phyloP scores from a whole-genome alignment of 345 rosid species.

The Populus nigra region DNA sequence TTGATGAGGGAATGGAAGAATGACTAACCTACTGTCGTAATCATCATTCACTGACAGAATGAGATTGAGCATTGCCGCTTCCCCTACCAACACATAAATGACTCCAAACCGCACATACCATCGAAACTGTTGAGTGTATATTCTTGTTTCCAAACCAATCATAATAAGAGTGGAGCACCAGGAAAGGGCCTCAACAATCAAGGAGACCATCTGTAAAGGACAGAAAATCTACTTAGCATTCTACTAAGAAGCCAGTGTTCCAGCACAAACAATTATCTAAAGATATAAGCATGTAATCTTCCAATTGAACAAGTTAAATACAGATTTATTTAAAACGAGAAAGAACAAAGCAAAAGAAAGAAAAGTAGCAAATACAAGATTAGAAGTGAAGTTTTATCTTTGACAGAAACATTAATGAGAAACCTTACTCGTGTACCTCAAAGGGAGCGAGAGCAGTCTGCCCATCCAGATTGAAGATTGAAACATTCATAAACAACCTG shows the following conservation, averaged over 20 bases:
- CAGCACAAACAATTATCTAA: too few species aligned
- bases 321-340: not conserved
- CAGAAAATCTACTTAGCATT: conserved; percentile 1
- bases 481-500: conserved; percentile 23
- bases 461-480: conserved; percentile 29
- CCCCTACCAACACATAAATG: conserved; percentile 28
- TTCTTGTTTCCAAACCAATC: conserved; percentile 29
- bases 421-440: conserved; percentile 7
- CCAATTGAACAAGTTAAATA: not conserved
- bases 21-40: conserved; percentile 23
- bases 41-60: conserved; percentile 17
- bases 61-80: conserved; percentile 27
- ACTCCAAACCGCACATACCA: conserved; percentile 39
- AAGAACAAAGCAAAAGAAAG: not conserved
- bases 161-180: conserved; percentile 33
- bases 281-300: not conserved
- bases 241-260: not conserved
- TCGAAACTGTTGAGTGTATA: conserved; percentile 27
- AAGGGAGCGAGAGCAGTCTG: conserved; percentile 24
- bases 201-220: conserved; percentile 21
- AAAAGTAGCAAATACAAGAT: not conserved
- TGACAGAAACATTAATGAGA: not conserved
- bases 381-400: not conserved
- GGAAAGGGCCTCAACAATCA: conserved; percentile 21
- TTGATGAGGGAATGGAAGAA: not conserved